Evolutionary conservation across 2,329 filamentous ascomycete species (phyloP), one percentile per base, ranked within the genome.

Genomic region (Ceratocystis eucalypticola): DNA sequence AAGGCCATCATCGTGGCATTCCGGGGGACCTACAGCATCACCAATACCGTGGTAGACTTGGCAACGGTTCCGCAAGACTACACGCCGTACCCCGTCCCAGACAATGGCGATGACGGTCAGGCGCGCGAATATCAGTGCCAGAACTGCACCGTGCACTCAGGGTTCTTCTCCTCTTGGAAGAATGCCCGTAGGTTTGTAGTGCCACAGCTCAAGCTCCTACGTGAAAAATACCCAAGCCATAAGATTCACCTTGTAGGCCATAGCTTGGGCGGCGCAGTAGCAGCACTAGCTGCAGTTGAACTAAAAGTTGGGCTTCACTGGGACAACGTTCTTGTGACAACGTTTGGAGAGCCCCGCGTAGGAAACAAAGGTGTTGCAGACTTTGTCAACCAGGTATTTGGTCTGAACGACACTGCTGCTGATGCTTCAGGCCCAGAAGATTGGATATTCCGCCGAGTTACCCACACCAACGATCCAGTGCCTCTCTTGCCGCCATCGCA

Each of bases 71-170:
- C 91, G 12, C 93, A 97, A 74, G 84, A 89, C 74, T 99, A 97
- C 73, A 83, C 91, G 0, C 92, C 94, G 0, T 99, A 96, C 73
- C 88, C 89, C 0, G 80, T 83, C 1, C 79, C 80, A 0, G 78
- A 79, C 50, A 74, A 79, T 61, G 77, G 74, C 20, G 74, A 74
- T 6, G 67, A 65, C 55, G 65, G 41, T 10, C 65, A 69, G 25
- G 65, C 48, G 3, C 64, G 55, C 15, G 44, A 77, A 48, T 79
- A 81, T 28, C 82, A 80, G 70, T 99, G 94, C 75, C 74, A 78
- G 5, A 93, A 96, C 74, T 99, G 94, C 75, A 96, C 89, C 4
- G 93, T 97, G 1, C 94, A 99, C 74, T 86, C 85, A 68, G 94
- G 94, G 20, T 99, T 99, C 75, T 83, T 94, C 73, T 80, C 82